These are phyloP conservation scores for Carex kokanica DNA, from an alignment of 176 grass and related monocot species.

Conservation along the genomic window DNA sequence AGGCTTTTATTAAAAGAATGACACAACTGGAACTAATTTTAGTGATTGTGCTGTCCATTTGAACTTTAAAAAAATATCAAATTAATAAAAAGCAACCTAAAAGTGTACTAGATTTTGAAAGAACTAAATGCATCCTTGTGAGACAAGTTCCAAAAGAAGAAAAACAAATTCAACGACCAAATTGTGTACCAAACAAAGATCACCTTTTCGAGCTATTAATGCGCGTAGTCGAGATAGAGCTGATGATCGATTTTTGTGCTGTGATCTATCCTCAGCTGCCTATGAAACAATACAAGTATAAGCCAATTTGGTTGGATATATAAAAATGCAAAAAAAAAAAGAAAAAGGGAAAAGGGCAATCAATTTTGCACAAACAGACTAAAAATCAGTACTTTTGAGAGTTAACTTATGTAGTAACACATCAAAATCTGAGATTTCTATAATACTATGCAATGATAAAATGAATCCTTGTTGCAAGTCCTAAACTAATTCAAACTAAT, in stretches of 20 bases:
- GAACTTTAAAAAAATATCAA: background rate
- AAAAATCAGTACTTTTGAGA: background rate
- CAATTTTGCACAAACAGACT: background rate
- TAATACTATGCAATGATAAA: background rate
- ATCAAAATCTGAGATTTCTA: background rate
- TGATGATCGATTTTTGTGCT: slow-evolving; percentile 79
- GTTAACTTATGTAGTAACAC: background rate
- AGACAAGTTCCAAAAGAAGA: background rate
- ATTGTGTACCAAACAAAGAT: background rate
- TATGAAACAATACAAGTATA: slow-evolving; percentile 18
- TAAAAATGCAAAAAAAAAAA: background rate
- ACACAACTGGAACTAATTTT: background rate
- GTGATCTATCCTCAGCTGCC: slow-evolving; percentile 94
- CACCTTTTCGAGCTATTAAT: slow-evolving; percentile 82
- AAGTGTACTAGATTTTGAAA: background rate
- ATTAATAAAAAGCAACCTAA: background rate
- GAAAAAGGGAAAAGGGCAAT: background rate
- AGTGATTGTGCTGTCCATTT: background rate
- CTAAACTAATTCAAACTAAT: background rate
- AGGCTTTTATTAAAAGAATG: background rate
- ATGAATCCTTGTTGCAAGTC: background rate
- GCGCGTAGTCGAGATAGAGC: slow-evolving; percentile 69
- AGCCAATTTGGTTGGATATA: background rate
- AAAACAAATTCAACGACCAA: slow-evolving; percentile 1
- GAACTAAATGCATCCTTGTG: background rate